Base-by-base conservation (phyloP, 2,329 filamentous ascomycete species). In the Ceratocystiopsis minuta region DNA sequence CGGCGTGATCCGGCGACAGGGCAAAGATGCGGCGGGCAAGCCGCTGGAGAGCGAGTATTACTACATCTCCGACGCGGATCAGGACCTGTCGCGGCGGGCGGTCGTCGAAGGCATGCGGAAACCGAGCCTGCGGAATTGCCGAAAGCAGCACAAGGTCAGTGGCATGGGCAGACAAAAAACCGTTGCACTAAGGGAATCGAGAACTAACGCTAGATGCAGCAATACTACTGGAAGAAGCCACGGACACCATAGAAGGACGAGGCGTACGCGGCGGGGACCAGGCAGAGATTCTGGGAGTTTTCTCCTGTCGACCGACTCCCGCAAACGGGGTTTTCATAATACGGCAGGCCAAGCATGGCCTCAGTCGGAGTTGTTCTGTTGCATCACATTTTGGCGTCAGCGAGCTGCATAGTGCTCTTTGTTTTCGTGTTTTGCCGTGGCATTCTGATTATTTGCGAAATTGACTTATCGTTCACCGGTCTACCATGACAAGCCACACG, bases 21-120 rank as follows among this genome's bases (percentile, higher is more conserved):
- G 90, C 55, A 98, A 96, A 60, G 90, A 98, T 56, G 90, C 90
- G 6, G 88, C 90, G 0, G 90, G 90, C 50, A 90, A 95, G 63
- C 65, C 79, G 7, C 71, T 98, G 1, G 88, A 98, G 66, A 92
- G 83, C 65, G 87, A 98, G 59, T 96, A 92, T 58, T 96, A 96
- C 61, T 98, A 98, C 55, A 68, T 95, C 9, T 82, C 87, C 0
- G 88, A 96, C 58, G 70, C 76, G 53, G 90, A 98, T 55, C 66
- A 70, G 3, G 86, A 96, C 55, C 71, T 78, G 48, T 74, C 80
- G 55, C 74, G 88, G 45, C 75, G 82, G 40, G 72, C 86, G 17
- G 85, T 95, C 14, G 84, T 87, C 1, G 78, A 87, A 50, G 83
- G 84, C 41, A 65, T 95, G 56, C 72, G 85, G 43, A 94, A 93